Evolutionary conservation across 2,329 filamentous ascomycete species (phyloP).

Genomic region (Penicillium sp.): DNA sequence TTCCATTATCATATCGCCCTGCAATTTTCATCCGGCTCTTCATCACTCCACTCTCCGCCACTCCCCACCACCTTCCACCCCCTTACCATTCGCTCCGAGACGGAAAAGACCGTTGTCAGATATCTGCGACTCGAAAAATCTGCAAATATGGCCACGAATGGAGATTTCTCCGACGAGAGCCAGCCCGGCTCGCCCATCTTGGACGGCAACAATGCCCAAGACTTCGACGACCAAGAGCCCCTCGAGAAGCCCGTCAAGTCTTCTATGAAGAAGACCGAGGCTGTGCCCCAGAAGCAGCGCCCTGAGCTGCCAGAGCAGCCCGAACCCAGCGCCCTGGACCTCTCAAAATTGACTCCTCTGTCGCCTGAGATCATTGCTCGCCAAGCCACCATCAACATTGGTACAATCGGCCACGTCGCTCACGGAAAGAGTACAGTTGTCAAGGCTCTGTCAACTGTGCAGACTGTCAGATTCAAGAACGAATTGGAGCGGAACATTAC

Average conservation of each 20-base stretch:
- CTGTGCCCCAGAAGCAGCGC: constrained; percentile 57
- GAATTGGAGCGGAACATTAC: constrained; percentile 99
- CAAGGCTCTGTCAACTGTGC: constrained; percentile 97
- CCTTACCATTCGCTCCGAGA: constrained; percentile 5
- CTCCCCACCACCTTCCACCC: neutral
- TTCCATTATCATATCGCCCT: constrained; percentile 38
- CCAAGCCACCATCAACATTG: constrained; percentile 98
- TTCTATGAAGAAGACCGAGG: constrained; percentile 72
- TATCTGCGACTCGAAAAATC: constrained; percentile 17
- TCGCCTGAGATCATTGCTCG: constrained; percentile 96
- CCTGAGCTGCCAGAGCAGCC: constrained; percentile 84
- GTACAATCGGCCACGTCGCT: constrained; percentile 89
- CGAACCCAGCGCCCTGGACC: constrained; percentile 83
- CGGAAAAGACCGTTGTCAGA: constrained; percentile 6
- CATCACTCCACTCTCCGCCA: constrained; percentile 19
- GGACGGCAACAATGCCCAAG: constrained; percentile 56
- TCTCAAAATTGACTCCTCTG: constrained; percentile 75
- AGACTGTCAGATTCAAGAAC: constrained; percentile 99
- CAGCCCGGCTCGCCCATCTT: constrained; percentile 56
- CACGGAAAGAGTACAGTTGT: constrained; percentile 67
- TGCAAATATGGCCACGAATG: constrained; percentile 56
- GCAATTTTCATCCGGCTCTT: constrained; percentile 39
- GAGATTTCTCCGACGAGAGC: constrained; percentile 56
- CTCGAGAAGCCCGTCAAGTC: constrained; percentile 73
- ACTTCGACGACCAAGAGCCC: constrained; percentile 75